Evolutionary conservation across 108 stramenopile genomes (phyloP).

Genomic region (Nitzschia putrida): DNA sequence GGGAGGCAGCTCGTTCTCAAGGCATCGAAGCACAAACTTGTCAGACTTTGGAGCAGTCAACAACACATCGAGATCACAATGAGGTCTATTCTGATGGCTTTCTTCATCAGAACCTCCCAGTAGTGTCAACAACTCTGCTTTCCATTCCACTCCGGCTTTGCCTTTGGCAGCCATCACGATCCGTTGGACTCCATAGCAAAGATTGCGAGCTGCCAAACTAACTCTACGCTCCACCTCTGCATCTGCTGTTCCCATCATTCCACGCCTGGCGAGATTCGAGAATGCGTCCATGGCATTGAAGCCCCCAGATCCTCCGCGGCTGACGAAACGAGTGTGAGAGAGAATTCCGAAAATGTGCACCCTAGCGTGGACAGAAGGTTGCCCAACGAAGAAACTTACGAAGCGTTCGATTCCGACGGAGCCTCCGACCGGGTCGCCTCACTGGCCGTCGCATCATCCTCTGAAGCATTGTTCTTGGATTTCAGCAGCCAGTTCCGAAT

Average conservation of each 20-base stretch:
- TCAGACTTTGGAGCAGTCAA: constrained; percentile 67
- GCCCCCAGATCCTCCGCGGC: no score
- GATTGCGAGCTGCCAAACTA: constrained; percentile 65
- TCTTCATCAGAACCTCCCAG: constrained; percentile 68
- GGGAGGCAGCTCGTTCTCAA: constrained; percentile 92
- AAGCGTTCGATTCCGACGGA: no score
- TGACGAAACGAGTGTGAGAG: no score
- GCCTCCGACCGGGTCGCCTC: neutral
- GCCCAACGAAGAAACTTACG: no score
- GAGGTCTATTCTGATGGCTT: constrained; percentile 18
- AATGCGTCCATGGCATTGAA: neutral
- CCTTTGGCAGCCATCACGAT: constrained; percentile 80
- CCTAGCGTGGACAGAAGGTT: no score
- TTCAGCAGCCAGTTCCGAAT: constrained; percentile 20
- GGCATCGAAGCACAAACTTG: constrained; percentile 85
- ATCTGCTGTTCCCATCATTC: constrained; percentile 33
- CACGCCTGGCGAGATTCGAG: constrained; percentile 6
- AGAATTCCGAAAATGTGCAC: no score
- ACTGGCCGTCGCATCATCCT: neutral
- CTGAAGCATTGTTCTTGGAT: neutral
- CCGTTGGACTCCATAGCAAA: constrained; percentile 77
- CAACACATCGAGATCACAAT: constrained; percentile 70
- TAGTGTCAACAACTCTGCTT: constrained; percentile 57
- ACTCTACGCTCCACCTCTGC: constrained; percentile 82
- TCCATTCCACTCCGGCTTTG: constrained; percentile 66